Evolutionary conservation across 192 early-diverging fungal genomes (phyloP).

Genomic region (Phycomyces blakesleeanus): DNA sequence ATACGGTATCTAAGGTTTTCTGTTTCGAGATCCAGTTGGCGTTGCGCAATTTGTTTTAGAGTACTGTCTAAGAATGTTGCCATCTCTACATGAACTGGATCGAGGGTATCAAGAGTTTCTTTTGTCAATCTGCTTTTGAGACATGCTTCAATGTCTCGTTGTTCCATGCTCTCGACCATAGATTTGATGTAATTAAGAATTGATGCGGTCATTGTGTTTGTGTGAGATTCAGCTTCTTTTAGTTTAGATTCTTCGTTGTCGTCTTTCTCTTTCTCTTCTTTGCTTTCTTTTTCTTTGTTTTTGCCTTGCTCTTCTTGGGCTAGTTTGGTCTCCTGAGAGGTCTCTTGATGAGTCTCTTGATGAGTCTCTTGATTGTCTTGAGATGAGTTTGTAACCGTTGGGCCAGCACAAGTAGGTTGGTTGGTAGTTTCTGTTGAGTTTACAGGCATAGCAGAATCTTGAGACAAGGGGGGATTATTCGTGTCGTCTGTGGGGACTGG

Average conservation of each 20-base stretch:
- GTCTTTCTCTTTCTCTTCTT: not conserved
- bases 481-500: not conserved
- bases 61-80: constrained; percentile 11
- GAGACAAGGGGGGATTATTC: not conserved
- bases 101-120: not conserved
- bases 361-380: too few relatives aligned
- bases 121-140: not conserved
- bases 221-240: not conserved
- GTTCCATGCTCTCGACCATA: constrained; percentile 11
- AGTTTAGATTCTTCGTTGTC: too few relatives aligned
- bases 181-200: not conserved
- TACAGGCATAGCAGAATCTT: not conserved
- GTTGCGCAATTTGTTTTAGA: constrained; percentile 25
- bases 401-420: not conserved
- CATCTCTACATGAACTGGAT: constrained; percentile 7
- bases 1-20: constrained; percentile 33
- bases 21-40: constrained; percentile 29
- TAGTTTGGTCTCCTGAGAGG: not conserved
- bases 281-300: not conserved
- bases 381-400: too few relatives aligned
- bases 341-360: not conserved
- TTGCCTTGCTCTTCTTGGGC: not conserved
- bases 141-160: constrained; percentile 11
- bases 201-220: not conserved
- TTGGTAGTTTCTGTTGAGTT: not conserved